Base-by-base conservation (phyloP, 495 filamentous ascomycete genomes). In the Penicillium lividum region DNA sequence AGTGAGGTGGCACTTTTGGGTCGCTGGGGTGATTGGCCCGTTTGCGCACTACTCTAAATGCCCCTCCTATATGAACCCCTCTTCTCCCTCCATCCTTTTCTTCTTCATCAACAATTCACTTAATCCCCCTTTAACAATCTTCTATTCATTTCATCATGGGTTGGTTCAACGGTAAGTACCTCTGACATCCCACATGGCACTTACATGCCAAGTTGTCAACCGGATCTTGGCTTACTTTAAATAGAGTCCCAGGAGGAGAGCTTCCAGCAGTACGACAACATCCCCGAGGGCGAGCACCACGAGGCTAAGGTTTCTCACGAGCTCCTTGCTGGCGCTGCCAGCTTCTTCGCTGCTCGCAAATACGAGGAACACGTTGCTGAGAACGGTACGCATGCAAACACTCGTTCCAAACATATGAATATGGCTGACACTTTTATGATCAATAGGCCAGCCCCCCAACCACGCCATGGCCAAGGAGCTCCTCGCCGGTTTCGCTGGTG, bases 381-480 rank as follows among this genome's bases (percentile, higher is more conserved):
- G 31, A 82, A 90, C 69, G 88, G 86, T 87, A 75, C 28, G 53
- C 3, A 30, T 13, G 27, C 6, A 25, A 9, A 34, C 13, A 22
- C 33, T 1, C 3, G 16, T 10, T 18, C 51, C 34, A 1, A 16
- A 7, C 9, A 45, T 13, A 16, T 30, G 30, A 53, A 27, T 13
- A 10, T 28, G 11, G 22, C 44, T 47, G 27, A 25, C 16, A 16
- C 15, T 10, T 49, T 53, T 1, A 11, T 44, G 15, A 8, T n/a
- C 11, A n/a, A 6, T 40, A 89, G 86, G 88, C 74, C 79, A 86
- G 72, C 65, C 80, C n/a, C 80, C 86, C 34, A 75, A 74, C 65
- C 88, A 91, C 75, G 77, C 68, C 34, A 77, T 84, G 57, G 89
- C 89, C 73, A 91, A 91, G 78, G 88, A 91, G 72, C 59, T 88